phyloP scores from a whole-genome alignment of 345 rosid genomes.

The Mangifera indica region DNA sequence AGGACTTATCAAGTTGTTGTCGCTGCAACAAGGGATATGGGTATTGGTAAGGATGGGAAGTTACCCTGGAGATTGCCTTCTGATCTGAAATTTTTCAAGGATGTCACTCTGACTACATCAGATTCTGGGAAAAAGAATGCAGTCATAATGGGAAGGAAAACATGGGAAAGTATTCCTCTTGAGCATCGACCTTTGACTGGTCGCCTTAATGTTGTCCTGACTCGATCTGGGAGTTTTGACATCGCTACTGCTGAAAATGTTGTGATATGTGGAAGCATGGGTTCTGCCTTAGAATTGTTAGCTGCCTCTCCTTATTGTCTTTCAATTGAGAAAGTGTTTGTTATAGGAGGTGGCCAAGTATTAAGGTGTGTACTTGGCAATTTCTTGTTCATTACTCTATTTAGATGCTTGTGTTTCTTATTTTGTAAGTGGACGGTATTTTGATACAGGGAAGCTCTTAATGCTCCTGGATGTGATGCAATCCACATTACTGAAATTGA shows the following conservation, averaged over 20 bases:
- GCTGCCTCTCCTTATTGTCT: conserved; percentile 75
- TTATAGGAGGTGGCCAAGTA: conserved; percentile 85
- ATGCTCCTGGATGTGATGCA: conserved; percentile 79
- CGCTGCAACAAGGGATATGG: conserved; percentile 87
- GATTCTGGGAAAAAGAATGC: conserved; percentile 83
- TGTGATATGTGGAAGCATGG: conserved; percentile 74
- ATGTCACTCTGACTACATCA: conserved; percentile 51
- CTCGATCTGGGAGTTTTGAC: conserved; percentile 82
- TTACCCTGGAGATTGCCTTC: conserved; percentile 84
- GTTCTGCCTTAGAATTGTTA: conserved; percentile 73
- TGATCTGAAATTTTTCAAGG: conserved; percentile 87
- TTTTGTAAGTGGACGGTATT: conserved; percentile 13
- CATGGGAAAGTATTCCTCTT: conserved; percentile 91
- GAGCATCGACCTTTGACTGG: conserved; percentile 69
- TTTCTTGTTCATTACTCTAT: conserved; percentile 1
- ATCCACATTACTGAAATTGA: conserved; percentile 85
- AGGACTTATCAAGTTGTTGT: conserved; percentile 82
- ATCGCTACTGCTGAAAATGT: conserved; percentile 93
- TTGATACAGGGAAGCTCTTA: conserved; percentile 69
- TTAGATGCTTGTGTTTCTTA: not conserved
- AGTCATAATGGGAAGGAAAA: conserved; percentile 89
- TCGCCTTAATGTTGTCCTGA: conserved; percentile 90
- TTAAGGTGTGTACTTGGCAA: conserved; percentile 53
- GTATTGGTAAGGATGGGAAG: conserved; percentile 86
- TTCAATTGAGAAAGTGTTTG: conserved; percentile 90